Evolutionary conservation across 2,329 filamentous ascomycete species (phyloP), one percentile per base, ranked within the genome.

Genomic region (Hymenoscyphus infarciens): DNA sequence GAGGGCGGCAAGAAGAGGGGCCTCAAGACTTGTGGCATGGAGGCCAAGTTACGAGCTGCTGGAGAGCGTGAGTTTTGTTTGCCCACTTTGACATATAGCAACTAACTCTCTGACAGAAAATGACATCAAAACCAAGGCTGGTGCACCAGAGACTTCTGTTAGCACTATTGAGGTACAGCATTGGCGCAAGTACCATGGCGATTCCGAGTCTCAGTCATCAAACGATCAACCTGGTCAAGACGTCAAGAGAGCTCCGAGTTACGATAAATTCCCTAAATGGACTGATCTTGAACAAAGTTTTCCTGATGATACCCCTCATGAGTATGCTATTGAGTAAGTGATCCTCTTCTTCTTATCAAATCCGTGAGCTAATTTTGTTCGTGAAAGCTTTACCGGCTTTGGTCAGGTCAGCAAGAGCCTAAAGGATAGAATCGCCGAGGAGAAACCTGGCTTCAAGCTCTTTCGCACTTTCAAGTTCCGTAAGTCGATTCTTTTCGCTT

Each of bases 301-400:
- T 22, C 33, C 49, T 4, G 39, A 45, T 22, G 56, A 64, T 13
- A 49, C 58, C 25, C 39, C 57, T 11, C 64, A 67, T 35, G 57
- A 68, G 5, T 72, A 68, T 31, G 65, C 70, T 55, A 56, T 72
- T 22, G 56, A 53, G 68, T 69, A 61, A 61, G 65, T 61, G 2
- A 22, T 38, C 15, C n/a, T 6, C 33, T 45, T 49, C 25, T 16
- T 25, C 53, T 29, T 3, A 33, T 13, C 8, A 19, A 54, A 2
- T 25, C 31, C n/a, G 19, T 38, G 15, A 10, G 13, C 35, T 59
- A 52, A 55, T 35, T 13, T 22, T 52, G 8, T 31, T n/a, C 33
- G 10, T 25, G 3, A 19, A 25, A 68, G 66, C 33, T 64, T 68
- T 6, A 35, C 65, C 13, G 61, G 63, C 25, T 56, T 59, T n/a